Evolutionary conservation across 1,284 basidiomycete species (phyloP), one percentile per base, ranked within the genome.

Genomic region (Ceratobasidium sp.): DNA sequence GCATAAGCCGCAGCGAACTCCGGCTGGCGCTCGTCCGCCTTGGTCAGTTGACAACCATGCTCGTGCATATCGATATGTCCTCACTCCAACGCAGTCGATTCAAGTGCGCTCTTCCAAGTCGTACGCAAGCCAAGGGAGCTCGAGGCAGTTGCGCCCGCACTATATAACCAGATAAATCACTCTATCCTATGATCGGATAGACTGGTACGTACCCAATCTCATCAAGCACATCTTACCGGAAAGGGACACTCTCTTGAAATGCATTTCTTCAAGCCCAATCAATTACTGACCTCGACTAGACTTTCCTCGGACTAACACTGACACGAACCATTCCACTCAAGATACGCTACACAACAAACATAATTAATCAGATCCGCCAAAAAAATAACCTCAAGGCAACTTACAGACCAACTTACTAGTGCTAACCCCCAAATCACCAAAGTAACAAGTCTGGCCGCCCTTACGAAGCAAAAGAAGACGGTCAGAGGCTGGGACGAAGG

Each of bases 381-480:
- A 8, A 41, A 28, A 14, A 3, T n/a, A n/a, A n/a, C n/a, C n/a
- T n/a, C n/a, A n/a, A n/a, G n/a, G 32, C n/a, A 18, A 47, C 66
- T 35, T 35, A 70, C 84, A 77, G 75, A 92, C 86, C 50, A 94
- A 79, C 0, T 83, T 86, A 32, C 80, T 81, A 26, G 13, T 28
- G 5, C 26, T 9, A n/a, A 8, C 18, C 7, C 7, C 16, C 47
- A n/a, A 49, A 8, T 49, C 5, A 26, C 92, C 93, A 77, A 93
- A 93, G 79, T 91, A 93, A 1, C 91, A 89, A 0, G 87, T 92
- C 80, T 91, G 84, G 0, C 91, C 91, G n/a, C 91, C 91, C 76
- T 86, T 87, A 21, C 84, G 83, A 8, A 91, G 82, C 16, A 73
- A 28, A 6, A 89, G 80, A 14, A 89, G 79, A 30, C 85, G 80